phyloP scores from a whole-genome alignment of 768 basidiomycete species.

The Cubamyces sp. region DNA sequence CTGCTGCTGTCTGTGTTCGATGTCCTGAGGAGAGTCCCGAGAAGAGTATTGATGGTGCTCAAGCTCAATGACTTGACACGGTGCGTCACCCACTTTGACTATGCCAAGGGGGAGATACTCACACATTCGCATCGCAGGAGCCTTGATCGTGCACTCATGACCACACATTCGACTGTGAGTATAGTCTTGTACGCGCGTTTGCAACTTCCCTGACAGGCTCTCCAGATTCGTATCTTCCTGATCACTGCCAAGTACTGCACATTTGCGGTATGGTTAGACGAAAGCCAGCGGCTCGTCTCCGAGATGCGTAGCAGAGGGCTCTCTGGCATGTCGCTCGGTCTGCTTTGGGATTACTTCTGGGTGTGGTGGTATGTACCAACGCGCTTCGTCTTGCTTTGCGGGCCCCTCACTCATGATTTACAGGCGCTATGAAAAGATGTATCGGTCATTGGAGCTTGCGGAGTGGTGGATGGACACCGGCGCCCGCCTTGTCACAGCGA shows the following conservation, averaged over 20 bases:
- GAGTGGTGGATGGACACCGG: constrained; percentile 69
- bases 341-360: constrained; percentile 53
- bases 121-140: constrained; percentile 49
- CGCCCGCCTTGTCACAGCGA: constrained; percentile 55
- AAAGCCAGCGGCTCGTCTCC: constrained; percentile 42
- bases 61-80: constrained; percentile 87
- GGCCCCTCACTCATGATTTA: constrained; percentile 15
- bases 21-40: constrained; percentile 83
- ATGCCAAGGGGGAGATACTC: neutral
- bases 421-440: constrained; percentile 65
- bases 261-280: constrained; percentile 77
- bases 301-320: constrained; percentile 55
- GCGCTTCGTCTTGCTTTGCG: neutral
- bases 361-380: constrained; percentile 71
- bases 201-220: constrained; percentile 2
- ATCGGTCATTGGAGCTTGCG: constrained; percentile 51
- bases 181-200: neutral
- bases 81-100: constrained; percentile 38
- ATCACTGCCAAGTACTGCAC: constrained; percentile 91
- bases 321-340: constrained; percentile 42
- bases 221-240: constrained; percentile 82
- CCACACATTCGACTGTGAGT: constrained; percentile 79
- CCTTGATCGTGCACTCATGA: constrained; percentile 82
- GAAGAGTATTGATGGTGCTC: constrained; percentile 81
- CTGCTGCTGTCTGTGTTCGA: constrained; percentile 85